phyloP scores from a whole-genome alignment of 2,329 filamentous ascomycete genomes.

The Arachnopeziza araneosa region DNA sequence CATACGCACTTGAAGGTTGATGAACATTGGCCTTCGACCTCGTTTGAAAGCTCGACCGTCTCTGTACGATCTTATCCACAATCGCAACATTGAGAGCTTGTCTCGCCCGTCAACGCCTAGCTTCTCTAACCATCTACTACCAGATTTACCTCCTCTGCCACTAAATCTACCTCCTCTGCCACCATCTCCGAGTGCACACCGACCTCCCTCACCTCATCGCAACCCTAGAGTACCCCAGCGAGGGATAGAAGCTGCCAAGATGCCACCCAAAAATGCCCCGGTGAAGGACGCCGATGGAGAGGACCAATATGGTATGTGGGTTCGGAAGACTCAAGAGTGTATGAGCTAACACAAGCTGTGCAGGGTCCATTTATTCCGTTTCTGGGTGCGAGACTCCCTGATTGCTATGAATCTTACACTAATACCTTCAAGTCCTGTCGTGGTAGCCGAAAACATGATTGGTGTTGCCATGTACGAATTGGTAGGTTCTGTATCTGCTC shows the following conservation, averaged over 20 bases:
- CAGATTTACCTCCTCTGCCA: conserved; percentile 35
- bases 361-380: conserved; percentile 64
- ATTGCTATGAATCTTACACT: conserved; percentile 15
- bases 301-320: conserved; percentile 47
- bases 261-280: conserved; percentile 36
- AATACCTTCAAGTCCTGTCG: conserved; percentile 66
- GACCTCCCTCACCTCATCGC: neutral
- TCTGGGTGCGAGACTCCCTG: conserved; percentile 45
- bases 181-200: conserved; percentile 12
- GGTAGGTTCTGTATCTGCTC: conserved; percentile 35
- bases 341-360: conserved; percentile 20
- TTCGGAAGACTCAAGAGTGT: neutral
- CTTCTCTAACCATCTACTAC: conserved; percentile 32
- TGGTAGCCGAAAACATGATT: conserved; percentile 96
- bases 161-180: conserved; percentile 32
- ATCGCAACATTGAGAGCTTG: conserved; percentile 41
- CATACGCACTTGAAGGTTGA: conserved; percentile 15
- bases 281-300: conserved; percentile 41
- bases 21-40: conserved; percentile 38
- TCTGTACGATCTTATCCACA: conserved; percentile 54
- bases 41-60: conserved; percentile 55
- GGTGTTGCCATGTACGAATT: conserved; percentile 99
- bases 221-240: neutral
- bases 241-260: conserved; percentile 24
- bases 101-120: conserved; percentile 22